These are phyloP conservation scores for Lactifluus rugatus DNA, from an alignment of 768 basidiomycete genomes.

Conservation along the genomic window DNA sequence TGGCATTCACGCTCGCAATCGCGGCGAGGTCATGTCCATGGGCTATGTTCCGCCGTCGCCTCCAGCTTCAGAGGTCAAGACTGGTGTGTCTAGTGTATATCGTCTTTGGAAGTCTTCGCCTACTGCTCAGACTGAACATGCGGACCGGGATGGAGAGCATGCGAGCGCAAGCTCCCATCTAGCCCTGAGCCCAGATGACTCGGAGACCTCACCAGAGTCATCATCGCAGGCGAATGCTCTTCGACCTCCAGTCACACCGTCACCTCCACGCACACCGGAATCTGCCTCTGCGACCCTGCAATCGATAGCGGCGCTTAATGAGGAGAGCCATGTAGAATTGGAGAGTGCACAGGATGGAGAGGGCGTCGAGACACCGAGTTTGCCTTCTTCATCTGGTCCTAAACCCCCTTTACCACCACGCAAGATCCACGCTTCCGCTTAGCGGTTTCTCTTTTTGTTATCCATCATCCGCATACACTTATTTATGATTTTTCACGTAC, in stretches of 20 bases:
- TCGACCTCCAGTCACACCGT: slow-evolving; percentile 31
- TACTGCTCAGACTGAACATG: slow-evolving; percentile 17
- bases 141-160: not conserved
- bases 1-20: slow-evolving; percentile 76
- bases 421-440: slow-evolving; percentile 16
- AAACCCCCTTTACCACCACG: slow-evolving; percentile 23
- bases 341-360: not conserved
- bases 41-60: slow-evolving; percentile 55
- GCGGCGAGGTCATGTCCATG: slow-evolving; percentile 80
- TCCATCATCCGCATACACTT: not conserved
- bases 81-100: slow-evolving; percentile 59
- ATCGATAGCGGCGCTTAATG: slow-evolving; percentile 38
- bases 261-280: slow-evolving; percentile 38
- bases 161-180: not conserved
- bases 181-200: not conserved
- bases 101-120: slow-evolving; percentile 61
- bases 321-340: slow-evolving; percentile 19
- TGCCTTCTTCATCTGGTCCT: slow-evolving; percentile 2
- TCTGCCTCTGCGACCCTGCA: slow-evolving; percentile 49
- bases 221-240: slow-evolving; percentile 1
- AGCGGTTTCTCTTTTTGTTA: not conserved
- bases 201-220: not conserved
- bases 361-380: not conserved
- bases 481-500: slow-evolving; percentile 11
- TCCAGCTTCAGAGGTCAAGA: slow-evolving; percentile 31